Conservation (phyloP, 371 early-diverging fungal species). For the Mucor indicus region DNA sequence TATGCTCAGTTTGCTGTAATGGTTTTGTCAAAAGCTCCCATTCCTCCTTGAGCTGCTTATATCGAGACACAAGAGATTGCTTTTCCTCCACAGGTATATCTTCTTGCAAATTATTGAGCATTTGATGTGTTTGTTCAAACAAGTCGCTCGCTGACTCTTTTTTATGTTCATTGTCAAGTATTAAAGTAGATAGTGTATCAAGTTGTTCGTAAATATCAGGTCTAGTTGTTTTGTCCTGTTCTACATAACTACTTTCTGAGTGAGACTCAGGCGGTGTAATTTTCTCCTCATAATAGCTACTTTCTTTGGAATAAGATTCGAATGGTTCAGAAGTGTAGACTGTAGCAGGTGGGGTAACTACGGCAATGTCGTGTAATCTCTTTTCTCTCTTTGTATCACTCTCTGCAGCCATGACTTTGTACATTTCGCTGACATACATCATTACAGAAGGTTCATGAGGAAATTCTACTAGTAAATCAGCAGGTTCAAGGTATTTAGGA, state of each 20-base stretch:
- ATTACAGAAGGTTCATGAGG: constrained; percentile 50
- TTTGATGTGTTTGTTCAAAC: neutral
- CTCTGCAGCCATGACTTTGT: constrained; percentile 35
- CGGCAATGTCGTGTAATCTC: constrained; percentile 7
- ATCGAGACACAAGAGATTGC: constrained; percentile 1
- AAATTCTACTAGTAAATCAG: constrained; percentile 35
- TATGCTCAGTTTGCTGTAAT: neutral
- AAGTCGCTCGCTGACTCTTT: neutral
- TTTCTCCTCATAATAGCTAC: neutral
- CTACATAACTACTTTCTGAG: neutral
- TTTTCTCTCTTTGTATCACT: constrained; percentile 7
- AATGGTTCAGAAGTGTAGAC: too few relatives aligned
- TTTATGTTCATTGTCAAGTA: neutral
- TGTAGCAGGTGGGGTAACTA: neutral
- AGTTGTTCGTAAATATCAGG: constrained; percentile 7
- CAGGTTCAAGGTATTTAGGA: constrained; percentile 39
- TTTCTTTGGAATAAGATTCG: neutral
- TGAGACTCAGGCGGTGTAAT: constrained; percentile 4
- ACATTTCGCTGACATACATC: constrained; percentile 47
- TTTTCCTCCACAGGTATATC: constrained; percentile 8
- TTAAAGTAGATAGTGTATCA: constrained; percentile 3
- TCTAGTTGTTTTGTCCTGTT: neutral
- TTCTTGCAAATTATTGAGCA: neutral
- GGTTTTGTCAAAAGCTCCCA: constrained; percentile 11
- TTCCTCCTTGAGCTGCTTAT: constrained; percentile 7